phyloP scores from a whole-genome alignment of 192 early-diverging fungal genomes.

The Coemansia sp. region DNA sequence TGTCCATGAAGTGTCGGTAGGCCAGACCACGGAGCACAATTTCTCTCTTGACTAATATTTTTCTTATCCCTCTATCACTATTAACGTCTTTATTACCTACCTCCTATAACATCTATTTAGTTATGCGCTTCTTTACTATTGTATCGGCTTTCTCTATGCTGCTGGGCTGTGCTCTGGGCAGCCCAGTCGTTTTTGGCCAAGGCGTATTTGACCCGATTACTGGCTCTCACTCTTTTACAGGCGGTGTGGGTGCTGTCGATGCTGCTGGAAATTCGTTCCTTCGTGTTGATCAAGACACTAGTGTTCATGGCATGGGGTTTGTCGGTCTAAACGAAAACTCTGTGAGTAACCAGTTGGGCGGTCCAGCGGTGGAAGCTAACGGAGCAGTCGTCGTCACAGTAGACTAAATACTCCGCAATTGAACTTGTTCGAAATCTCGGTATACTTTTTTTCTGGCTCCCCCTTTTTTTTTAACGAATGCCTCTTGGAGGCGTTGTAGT shows the following conservation, averaged over 20 bases:
- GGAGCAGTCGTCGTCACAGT: slow-evolving; percentile 27
- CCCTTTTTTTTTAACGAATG: slow-evolving; percentile 28
- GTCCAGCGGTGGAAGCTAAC: slow-evolving; percentile 40
- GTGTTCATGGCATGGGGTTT: slow-evolving; percentile 36
- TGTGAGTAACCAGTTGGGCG: slow-evolving; percentile 29
- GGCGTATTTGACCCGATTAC: slow-evolving; percentile 28
- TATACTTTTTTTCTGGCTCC: neutral
- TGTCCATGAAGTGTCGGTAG: neutral
- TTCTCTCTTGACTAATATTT: neutral
- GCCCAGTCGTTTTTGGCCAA: slow-evolving; percentile 29
- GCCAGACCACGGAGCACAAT: neutral
- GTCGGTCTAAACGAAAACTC: slow-evolving; percentile 35
- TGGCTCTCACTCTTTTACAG: slow-evolving; percentile 24
- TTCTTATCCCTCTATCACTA: neutral
- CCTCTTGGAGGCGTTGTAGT: slow-evolving; percentile 27
- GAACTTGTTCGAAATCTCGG: neutral
- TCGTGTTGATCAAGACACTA: slow-evolving; percentile 43
- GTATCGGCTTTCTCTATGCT: neutral
- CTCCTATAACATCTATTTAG: neutral
- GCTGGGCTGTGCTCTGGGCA: slow-evolving; percentile 11
- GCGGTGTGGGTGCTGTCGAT: slow-evolving; percentile 20
- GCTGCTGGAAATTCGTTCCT: slow-evolving; percentile 40
- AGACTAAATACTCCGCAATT: slow-evolving; percentile 1
- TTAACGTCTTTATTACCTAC: slow-evolving; percentile 1
- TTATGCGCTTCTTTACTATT: slow-evolving; percentile 16